Percentiles rank a stretch among this genome's conserved stretches.
These are phyloP conservation scores for Botrytis deweyae DNA, from an alignment of 2,329 filamentous ascomycete genomes.

Conservation along the genomic window DNA sequence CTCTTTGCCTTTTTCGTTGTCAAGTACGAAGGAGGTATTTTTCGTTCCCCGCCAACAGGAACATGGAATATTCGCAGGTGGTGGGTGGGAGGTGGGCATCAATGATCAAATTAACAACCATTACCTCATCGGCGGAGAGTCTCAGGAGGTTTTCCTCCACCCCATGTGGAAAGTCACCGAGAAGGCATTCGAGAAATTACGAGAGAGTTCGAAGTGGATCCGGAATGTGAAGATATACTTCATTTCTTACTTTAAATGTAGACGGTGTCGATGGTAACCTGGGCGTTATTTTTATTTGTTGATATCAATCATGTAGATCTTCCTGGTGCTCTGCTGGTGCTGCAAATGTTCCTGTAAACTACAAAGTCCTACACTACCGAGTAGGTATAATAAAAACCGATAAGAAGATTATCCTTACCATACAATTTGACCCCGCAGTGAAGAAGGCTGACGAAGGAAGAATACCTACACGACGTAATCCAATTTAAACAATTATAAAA, in stretches of 20 bases:
- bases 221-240: neutral
- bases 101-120: slow-evolving; percentile 7
- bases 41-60: slow-evolving; percentile 7
- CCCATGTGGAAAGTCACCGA: neutral
- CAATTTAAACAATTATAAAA: neutral
- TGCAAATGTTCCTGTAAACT: neutral
- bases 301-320: too few species aligned
- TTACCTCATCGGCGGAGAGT: slow-evolving; percentile 14
- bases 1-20: neutral
- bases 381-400: too few species aligned
- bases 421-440: neutral
- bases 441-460: neutral
- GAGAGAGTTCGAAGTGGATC: neutral
- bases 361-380: too few species aligned
- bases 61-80: slow-evolving; percentile 4
- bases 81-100: neutral
- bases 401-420: neutral
- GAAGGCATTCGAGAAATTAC: neutral
- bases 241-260: neutral
- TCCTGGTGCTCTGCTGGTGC: neutral
- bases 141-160: slow-evolving; percentile 12
- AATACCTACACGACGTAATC: neutral
- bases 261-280: too few species aligned
- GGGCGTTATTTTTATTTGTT: too few species aligned
- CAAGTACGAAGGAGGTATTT: neutral